These are phyloP conservation scores for Pseudisothecium myosuroides DNA, from an alignment of 225 moss, liverwort and hornwort species.

Conservation along the genomic window DNA sequence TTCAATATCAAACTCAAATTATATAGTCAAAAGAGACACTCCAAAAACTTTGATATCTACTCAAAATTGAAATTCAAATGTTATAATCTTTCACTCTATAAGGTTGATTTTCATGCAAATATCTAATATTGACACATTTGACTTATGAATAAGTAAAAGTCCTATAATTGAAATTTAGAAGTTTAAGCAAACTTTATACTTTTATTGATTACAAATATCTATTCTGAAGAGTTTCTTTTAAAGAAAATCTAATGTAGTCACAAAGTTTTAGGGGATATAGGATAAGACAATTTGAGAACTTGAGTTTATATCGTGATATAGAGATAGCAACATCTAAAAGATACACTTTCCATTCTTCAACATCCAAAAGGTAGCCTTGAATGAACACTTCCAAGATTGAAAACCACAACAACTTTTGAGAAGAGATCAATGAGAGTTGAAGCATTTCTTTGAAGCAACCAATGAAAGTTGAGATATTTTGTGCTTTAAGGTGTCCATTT, in stretches of 20 bases:
- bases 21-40: not conserved
- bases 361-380: not conserved
- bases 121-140: not conserved
- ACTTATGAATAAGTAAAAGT: not conserved
- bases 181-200: not conserved
- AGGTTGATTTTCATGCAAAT: not conserved
- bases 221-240: no score
- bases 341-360: not conserved
- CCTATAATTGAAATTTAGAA: not conserved
- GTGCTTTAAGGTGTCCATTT: not conserved
- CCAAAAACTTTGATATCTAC: no score
- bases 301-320: not conserved
- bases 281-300: not conserved
- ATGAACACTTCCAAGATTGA: not conserved
- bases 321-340: not conserved
- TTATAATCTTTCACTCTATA: not conserved
- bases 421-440: not conserved
- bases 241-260: not conserved
- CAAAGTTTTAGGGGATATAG: not conserved
- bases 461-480: not conserved
- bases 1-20: not conserved
- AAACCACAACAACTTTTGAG: fast-evolving
- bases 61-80: not conserved
- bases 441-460: no score
- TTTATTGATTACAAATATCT: not conserved